Conservation (phyloP, 2,329 filamentous ascomycete species). For the Macrophomina pseudophaseolina region DNA sequence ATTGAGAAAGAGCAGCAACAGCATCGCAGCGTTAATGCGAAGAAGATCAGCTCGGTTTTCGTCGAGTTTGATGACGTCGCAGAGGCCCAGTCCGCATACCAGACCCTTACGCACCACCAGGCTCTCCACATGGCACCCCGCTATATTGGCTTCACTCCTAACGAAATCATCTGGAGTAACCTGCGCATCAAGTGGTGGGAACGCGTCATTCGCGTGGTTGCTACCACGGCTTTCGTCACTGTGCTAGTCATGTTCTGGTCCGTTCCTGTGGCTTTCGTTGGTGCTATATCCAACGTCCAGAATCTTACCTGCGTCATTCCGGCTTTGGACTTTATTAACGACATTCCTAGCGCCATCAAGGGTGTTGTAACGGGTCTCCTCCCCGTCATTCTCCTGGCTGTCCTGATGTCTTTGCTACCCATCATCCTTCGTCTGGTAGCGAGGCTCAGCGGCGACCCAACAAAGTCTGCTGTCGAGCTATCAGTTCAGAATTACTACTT, state of each 20-base stretch:
- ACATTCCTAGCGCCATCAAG: constrained; percentile 72
- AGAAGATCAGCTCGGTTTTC: constrained; percentile 67
- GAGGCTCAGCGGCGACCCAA: constrained; percentile 79
- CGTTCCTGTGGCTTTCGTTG: constrained; percentile 77
- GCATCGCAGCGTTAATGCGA: not conserved
- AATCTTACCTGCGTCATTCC: constrained; percentile 66
- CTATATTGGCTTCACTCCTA: constrained; percentile 80
- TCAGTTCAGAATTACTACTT: constrained; percentile 94
- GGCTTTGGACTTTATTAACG: constrained; percentile 75
- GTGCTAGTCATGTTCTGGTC: constrained; percentile 88
- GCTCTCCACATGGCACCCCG: constrained; percentile 85
- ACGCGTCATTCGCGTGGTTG: constrained; percentile 72
- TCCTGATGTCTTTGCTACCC: constrained; percentile 86
- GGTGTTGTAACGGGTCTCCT: constrained; percentile 86
- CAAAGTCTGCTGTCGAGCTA: constrained; percentile 78
- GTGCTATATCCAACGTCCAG: constrained; percentile 82
- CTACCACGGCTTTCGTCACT: constrained; percentile 72
- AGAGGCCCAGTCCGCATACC: constrained; percentile 84
- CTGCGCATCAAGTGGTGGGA: constrained; percentile 88
- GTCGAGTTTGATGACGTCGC: constrained; percentile 85
- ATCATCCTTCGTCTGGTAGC: constrained; percentile 70
- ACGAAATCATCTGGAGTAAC: constrained; percentile 87
- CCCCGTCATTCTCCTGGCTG: constrained; percentile 76
- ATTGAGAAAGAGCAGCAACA: constrained; percentile 22
- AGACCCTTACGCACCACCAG: constrained; percentile 85